A percentile compares a stretch with the other conserved stretches of the same genome.
Evolutionary conservation across 441 rosid genomes (phyloP).

Genomic region (Bruguiera hainesii): DNA sequence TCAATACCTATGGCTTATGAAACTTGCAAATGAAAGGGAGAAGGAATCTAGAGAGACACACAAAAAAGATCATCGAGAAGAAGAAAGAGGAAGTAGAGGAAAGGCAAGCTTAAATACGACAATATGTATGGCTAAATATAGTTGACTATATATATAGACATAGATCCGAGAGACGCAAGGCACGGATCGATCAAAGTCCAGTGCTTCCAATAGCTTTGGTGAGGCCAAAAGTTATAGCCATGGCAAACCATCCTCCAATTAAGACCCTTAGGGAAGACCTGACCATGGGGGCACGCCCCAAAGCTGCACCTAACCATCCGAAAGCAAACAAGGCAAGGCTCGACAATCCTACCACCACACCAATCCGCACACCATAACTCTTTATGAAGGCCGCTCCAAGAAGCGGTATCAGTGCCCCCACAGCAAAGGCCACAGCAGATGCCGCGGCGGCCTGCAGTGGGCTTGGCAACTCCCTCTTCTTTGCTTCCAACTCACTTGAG

Average conservation of each 20-base stretch:
- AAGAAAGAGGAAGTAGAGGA: too few relatives aligned
- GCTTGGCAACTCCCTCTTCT: conserved; percentile 41
- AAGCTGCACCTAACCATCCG: conserved; percentile 60
- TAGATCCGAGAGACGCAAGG: too few relatives aligned
- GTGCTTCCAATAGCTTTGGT: conserved; percentile 37
- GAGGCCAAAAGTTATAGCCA: conserved; percentile 69
- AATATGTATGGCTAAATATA: too few relatives aligned
- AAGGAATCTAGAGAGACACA: too few relatives aligned
- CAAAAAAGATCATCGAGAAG: too few relatives aligned
- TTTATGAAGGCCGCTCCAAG: conserved; percentile 62
- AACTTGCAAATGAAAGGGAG: too few relatives aligned
- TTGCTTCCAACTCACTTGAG: conserved; percentile 27
- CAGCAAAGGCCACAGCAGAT: conserved; percentile 61
- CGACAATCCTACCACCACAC: conserved; percentile 42
- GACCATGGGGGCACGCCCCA: conserved; percentile 52
- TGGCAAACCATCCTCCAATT: conserved; percentile 82
- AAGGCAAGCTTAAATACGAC: too few relatives aligned
- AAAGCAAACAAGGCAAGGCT: conserved; percentile 53
- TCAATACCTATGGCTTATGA: too few relatives aligned
- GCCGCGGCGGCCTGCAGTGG: conserved; percentile 70
- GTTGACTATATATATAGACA: too few relatives aligned
- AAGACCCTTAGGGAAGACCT: conserved; percentile 57
- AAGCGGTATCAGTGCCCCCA: conserved; percentile 69
- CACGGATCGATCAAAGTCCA: too few relatives aligned
- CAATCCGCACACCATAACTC: conserved; percentile 48